phyloP scores from a whole-genome alignment of 2,329 filamentous ascomycete genomes.

The Ophiostoma pallidulum region DNA sequence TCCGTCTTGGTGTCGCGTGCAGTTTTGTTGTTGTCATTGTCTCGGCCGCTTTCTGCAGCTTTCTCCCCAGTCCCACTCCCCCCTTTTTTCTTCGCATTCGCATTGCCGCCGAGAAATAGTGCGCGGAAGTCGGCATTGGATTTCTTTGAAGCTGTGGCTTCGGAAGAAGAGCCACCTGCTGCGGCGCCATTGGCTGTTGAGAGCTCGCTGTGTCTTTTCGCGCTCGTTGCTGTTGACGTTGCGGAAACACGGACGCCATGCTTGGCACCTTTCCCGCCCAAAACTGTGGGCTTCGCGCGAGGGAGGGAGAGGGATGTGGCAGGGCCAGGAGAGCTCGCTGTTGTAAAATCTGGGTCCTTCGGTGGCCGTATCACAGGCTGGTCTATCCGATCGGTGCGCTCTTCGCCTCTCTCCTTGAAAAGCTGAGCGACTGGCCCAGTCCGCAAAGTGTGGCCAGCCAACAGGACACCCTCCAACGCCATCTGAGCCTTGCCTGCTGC shows the following conservation, averaged over 20 bases:
- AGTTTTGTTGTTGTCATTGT: slow-evolving; percentile 14
- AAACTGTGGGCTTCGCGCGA: slow-evolving; percentile 32
- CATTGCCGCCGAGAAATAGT: slow-evolving; percentile 20
- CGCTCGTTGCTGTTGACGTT: slow-evolving; percentile 19
- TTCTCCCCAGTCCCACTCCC: not conserved
- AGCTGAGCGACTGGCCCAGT: slow-evolving; percentile 47
- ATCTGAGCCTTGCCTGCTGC: slow-evolving; percentile 65
- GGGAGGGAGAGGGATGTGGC: slow-evolving; percentile 34
- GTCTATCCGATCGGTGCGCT: slow-evolving; percentile 33
- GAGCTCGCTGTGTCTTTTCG: slow-evolving; percentile 14
- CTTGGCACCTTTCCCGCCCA: slow-evolving; percentile 33
- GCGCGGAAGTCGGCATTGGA: slow-evolving; percentile 25
- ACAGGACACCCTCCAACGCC: slow-evolving; percentile 45
- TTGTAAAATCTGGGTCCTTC: slow-evolving; percentile 17
- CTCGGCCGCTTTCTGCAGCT: not conserved
- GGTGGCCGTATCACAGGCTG: slow-evolving; percentile 24
- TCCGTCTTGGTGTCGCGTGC: slow-evolving; percentile 9
- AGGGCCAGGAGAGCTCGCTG: not conserved
- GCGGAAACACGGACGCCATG: slow-evolving; percentile 34
- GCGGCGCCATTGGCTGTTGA: slow-evolving; percentile 12
- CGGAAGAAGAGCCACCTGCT: slow-evolving; percentile 13
- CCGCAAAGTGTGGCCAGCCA: slow-evolving; percentile 41
- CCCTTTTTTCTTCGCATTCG: not conserved
- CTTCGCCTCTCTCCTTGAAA: slow-evolving; percentile 39
- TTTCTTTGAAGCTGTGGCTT: slow-evolving; percentile 21